These are phyloP conservation scores for Pseudoscleropodium purum DNA, from an alignment of 225 moss, liverwort and hornwort species.

Conservation along the genomic window DNA sequence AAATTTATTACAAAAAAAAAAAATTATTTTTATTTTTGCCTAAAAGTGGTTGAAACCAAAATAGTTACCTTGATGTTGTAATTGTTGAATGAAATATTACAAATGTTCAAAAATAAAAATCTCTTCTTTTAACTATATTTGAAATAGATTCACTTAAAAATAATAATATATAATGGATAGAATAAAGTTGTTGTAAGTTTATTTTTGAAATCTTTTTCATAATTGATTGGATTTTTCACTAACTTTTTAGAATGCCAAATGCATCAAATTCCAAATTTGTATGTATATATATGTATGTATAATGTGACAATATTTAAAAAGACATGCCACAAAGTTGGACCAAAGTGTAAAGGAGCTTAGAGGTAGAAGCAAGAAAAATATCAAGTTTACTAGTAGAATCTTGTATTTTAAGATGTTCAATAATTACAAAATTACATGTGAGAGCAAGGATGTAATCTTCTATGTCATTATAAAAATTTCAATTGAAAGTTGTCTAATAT, in stretches of 20 bases:
- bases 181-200: background rate
- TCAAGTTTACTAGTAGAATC: background rate
- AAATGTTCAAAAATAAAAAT: too few species aligned
- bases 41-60: background rate
- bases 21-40: too few species aligned
- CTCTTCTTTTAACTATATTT: too few species aligned
- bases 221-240: background rate
- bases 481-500: background rate
- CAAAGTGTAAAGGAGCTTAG: background rate
- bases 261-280: too few species aligned
- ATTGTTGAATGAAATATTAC: too few species aligned
- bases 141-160: background rate
- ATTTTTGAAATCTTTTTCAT: background rate
- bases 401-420: background rate
- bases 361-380: background rate
- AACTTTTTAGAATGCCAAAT: background rate
- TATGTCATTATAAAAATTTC: background rate
- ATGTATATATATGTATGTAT: too few species aligned
- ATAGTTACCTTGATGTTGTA: too few species aligned
- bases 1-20: background rate
- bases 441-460: background rate
- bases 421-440: background rate
- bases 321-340: background rate
- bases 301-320: too few species aligned
- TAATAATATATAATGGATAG: background rate